Conservation (phyloP, 441 rosid species). For the Manihot esculenta region DNA sequence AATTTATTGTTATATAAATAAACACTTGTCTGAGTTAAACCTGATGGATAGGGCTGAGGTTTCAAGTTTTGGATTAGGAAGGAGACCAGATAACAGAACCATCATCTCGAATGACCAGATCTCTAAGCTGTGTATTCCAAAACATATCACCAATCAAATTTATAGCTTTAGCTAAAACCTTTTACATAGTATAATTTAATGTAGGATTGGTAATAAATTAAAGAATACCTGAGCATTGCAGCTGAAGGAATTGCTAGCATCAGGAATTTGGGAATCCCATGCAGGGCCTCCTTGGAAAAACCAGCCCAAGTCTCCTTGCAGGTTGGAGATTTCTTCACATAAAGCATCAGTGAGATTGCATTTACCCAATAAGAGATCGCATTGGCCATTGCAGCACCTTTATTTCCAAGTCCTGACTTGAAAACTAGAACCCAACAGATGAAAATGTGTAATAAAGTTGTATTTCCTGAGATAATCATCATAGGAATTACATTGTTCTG, state of each 20-base stretch:
- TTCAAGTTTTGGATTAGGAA: conserved; percentile 34
- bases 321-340: conserved; percentile 43
- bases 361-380: conserved; percentile 47
- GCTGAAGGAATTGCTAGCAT: conserved; percentile 43
- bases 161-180: too few relatives aligned
- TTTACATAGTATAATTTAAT: neutral
- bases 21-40: neutral
- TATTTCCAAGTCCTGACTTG: conserved; percentile 44
- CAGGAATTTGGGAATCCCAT: conserved; percentile 27
- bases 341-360: conserved; percentile 34
- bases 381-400: conserved; percentile 57
- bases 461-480: conserved; percentile 42
- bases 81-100: conserved; percentile 33
- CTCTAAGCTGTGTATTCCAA: conserved; percentile 24
- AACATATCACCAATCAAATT: neutral
- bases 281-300: conserved; percentile 39
- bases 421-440: conserved; percentile 49
- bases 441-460: conserved; percentile 36
- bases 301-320: conserved; percentile 55
- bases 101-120: conserved; percentile 31
- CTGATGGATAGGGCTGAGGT: conserved; percentile 35
- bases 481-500: conserved; percentile 48
- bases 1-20: neutral
- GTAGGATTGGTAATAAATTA: neutral
- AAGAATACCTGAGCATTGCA: conserved; percentile 36